phyloP scores from a whole-genome alignment of 164 flowering plant genomes.

The Chimonanthus salicifolius region DNA sequence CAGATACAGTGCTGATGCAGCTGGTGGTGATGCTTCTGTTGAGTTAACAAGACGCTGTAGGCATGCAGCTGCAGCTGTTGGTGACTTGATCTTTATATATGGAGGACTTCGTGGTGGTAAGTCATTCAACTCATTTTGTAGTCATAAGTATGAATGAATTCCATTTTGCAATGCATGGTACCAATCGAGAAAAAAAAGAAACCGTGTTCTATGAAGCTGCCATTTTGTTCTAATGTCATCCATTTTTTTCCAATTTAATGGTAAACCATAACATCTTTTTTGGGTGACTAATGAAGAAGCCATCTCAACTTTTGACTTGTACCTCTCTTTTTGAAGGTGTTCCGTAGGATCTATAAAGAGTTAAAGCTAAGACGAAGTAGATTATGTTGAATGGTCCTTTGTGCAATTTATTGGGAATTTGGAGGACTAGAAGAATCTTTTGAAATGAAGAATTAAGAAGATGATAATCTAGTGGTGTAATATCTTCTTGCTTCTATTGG shows the following conservation, averaged over 20 bases:
- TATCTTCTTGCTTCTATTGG: too few relatives aligned
- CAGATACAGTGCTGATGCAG: constrained; percentile 97
- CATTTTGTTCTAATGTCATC: not conserved
- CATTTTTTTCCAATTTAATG: not conserved
- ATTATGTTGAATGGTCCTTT: too few relatives aligned
- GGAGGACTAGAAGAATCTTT: too few relatives aligned
- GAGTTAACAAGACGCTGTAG: constrained; percentile 96
- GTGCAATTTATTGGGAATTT: too few relatives aligned
- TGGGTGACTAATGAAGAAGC: not conserved
- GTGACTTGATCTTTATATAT: constrained; percentile 88
- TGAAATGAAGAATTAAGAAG: too few relatives aligned
- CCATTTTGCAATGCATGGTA: not conserved
- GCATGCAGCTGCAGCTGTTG: constrained; percentile 98
- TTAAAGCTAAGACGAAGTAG: too few relatives aligned
- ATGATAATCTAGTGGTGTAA: too few relatives aligned
- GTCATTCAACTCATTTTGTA: constrained; percentile 15
- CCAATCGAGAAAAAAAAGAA: not conserved
- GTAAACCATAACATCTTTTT: not conserved
- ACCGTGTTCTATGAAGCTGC: not conserved
- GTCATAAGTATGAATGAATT: not conserved
- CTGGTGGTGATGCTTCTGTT: constrained; percentile 98
- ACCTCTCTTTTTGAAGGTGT: too few relatives aligned
- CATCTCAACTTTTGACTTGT: too few relatives aligned
- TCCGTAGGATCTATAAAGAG: too few relatives aligned
- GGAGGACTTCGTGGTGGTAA: constrained; percentile 99